Evolutionary conservation across 2,329 filamentous ascomycete genomes (phyloP).

Genomic region (Pestalotiopsis sp.): DNA sequence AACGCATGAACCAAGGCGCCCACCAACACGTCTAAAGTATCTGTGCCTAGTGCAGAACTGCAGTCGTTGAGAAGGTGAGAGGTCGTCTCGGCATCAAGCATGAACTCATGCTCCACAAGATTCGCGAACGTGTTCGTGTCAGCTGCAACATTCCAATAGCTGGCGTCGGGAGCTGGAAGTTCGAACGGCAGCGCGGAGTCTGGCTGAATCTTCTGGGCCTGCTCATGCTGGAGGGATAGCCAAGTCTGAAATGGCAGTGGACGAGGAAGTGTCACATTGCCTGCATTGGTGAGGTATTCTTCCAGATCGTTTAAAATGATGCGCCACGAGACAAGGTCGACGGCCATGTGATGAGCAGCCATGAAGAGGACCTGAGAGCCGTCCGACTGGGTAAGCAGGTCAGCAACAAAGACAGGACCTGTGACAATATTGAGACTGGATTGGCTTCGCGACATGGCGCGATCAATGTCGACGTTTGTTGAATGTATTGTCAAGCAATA

Average conservation of each 20-base stretch:
- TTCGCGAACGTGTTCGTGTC: constrained; percentile 11
- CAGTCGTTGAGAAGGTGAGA: constrained; percentile 10
- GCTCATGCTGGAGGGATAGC: constrained; percentile 19
- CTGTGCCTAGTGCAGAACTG: constrained; percentile 10
- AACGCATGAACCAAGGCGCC: constrained; percentile 11
- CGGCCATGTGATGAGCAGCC: constrained; percentile 38
- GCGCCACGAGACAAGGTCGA: constrained; percentile 50
- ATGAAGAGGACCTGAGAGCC: constrained; percentile 31
- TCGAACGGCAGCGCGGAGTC: constrained; percentile 9
- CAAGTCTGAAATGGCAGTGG: constrained; percentile 39
- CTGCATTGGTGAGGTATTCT: constrained; percentile 29
- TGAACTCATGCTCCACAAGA: constrained; percentile 8
- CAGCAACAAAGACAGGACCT: constrained; percentile 29
- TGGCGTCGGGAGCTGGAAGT: neutral
- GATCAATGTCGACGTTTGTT: neutral
- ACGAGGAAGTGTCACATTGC: constrained; percentile 8
- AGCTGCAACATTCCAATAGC: constrained; percentile 8
- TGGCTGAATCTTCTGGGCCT: constrained; percentile 10
- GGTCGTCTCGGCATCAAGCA: neutral
- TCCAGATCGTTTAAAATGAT: constrained; percentile 47
- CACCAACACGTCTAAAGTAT: constrained; percentile 12
- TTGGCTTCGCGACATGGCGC: neutral
- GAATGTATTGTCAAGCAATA: neutral
- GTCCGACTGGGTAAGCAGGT: constrained; percentile 20
- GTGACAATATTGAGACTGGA: constrained; percentile 21